Conservation (phyloP, 2,329 filamentous ascomycete species). For the Leptographium wingfieldii region DNA sequence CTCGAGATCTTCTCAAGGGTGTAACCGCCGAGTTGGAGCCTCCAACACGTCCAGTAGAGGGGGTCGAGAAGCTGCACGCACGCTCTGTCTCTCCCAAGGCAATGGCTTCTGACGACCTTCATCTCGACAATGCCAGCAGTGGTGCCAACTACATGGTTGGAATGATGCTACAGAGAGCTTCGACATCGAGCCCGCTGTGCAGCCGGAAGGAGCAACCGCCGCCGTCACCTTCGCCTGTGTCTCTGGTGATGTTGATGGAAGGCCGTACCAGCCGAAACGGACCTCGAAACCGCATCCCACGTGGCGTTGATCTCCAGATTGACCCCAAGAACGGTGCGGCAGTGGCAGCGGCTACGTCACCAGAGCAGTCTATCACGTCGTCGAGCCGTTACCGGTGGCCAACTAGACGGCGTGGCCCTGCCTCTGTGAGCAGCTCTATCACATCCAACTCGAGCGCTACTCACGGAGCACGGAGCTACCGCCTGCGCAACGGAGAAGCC, state of each 20-base stretch:
- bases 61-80: conserved; percentile 14
- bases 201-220: conserved; percentile 39
- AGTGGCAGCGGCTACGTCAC: conserved; percentile 20
- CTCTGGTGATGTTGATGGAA: conserved; percentile 49
- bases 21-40: neutral
- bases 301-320: conserved; percentile 53
- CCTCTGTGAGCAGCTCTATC: conserved; percentile 43
- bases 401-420: conserved; percentile 37
- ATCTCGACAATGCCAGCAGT: conserved; percentile 21
- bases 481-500: conserved; percentile 28
- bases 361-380: conserved; percentile 41
- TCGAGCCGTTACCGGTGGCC: conserved; percentile 44
- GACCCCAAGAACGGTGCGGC: conserved; percentile 26
- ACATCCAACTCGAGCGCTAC: conserved; percentile 40
- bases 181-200: conserved; percentile 53
- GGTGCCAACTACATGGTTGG: conserved; percentile 21
- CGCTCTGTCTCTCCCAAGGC: conserved; percentile 25
- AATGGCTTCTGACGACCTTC: neutral
- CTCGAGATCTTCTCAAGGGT: conserved; percentile 18
- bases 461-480: conserved; percentile 29
- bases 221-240: conserved; percentile 55
- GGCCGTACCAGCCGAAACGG: conserved; percentile 50
- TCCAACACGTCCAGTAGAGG: conserved; percentile 7
- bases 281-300: conserved; percentile 67
- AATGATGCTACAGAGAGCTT: conserved; percentile 45